Conservation (phyloP, 805 yeast genomes). For the Henningerozyma blattae region DNA sequence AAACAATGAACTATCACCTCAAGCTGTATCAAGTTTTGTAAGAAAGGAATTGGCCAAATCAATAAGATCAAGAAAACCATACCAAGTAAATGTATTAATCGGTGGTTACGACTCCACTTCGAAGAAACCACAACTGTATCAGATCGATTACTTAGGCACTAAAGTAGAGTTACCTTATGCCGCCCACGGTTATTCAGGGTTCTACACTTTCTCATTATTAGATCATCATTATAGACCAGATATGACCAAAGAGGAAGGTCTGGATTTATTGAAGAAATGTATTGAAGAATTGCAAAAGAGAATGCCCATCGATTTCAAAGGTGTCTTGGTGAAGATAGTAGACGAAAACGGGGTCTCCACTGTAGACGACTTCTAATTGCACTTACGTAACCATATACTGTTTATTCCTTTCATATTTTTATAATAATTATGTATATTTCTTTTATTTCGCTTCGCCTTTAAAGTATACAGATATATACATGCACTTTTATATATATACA, state of each 20-base stretch:
- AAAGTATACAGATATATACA: too few relatives aligned
- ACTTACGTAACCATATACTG: not conserved
- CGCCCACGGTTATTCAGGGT: constrained; percentile 98
- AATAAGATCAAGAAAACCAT: constrained; percentile 88
- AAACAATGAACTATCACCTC: constrained; percentile 66
- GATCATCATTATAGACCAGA: constrained; percentile 82
- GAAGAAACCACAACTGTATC: constrained; percentile 55
- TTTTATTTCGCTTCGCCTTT: too few relatives aligned
- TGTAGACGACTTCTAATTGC: constrained; percentile 21
- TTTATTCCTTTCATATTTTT: too few relatives aligned
- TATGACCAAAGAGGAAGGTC: constrained; percentile 66
- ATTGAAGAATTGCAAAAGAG: constrained; percentile 68
- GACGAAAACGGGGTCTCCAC: constrained; percentile 48
- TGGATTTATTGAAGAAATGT: constrained; percentile 61
- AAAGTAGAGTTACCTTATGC: constrained; percentile 86
- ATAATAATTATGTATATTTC: too few relatives aligned
- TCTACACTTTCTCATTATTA: constrained; percentile 77
- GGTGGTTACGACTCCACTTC: constrained; percentile 67
- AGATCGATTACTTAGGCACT: constrained; percentile 93
- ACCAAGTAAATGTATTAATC: constrained; percentile 81
- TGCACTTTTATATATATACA: too few relatives aligned
- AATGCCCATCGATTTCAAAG: constrained; percentile 77
- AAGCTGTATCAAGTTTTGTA: constrained; percentile 78
- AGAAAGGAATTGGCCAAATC: constrained; percentile 82
- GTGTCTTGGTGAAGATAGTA: constrained; percentile 57